phyloP scores from a whole-genome alignment of 1,284 basidiomycete species.

The Pseudozyma tsukubaensis region DNA sequence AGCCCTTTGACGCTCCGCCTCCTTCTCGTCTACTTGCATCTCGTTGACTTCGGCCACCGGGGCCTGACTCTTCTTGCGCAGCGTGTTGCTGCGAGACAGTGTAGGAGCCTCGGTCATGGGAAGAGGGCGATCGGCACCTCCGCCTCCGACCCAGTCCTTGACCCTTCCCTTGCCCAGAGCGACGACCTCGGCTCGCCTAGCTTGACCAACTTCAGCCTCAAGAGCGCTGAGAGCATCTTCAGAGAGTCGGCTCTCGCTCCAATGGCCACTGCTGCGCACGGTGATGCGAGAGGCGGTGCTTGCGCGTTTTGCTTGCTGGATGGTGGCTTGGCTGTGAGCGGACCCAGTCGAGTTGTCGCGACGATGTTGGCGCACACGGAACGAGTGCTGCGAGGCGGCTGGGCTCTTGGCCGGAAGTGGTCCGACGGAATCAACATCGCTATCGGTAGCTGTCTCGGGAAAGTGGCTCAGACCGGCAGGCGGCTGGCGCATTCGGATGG shows the following conservation, averaged over 20 bases:
- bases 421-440: constrained; percentile 22
- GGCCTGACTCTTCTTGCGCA: constrained; percentile 23
- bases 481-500: constrained; percentile 10
- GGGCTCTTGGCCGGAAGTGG: constrained; percentile 27
- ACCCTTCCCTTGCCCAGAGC: constrained; percentile 50
- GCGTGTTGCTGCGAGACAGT: constrained; percentile 42
- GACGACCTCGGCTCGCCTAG: constrained; percentile 41
- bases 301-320: constrained; percentile 22
- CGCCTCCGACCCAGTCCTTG: constrained; percentile 43
- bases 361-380: constrained; percentile 26
- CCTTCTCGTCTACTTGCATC: constrained; percentile 3
- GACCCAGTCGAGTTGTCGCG: constrained; percentile 22
- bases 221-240: constrained; percentile 48
- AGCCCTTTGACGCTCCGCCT: constrained; percentile 21
- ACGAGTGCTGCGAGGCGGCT: constrained; percentile 20
- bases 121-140: constrained; percentile 16
- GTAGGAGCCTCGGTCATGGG: constrained; percentile 30
- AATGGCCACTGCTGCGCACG: constrained; percentile 39
- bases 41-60: background rate
- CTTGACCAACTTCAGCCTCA: constrained; percentile 51
- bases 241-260: constrained; percentile 39
- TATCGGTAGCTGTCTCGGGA: background rate
- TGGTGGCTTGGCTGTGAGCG: constrained; percentile 19
- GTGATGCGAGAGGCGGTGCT: constrained; percentile 40
- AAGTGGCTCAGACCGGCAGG: background rate